Conservation (phyloP, 2,329 filamentous ascomycete genomes). For the Cryoendolithus antarcticus region DNA sequence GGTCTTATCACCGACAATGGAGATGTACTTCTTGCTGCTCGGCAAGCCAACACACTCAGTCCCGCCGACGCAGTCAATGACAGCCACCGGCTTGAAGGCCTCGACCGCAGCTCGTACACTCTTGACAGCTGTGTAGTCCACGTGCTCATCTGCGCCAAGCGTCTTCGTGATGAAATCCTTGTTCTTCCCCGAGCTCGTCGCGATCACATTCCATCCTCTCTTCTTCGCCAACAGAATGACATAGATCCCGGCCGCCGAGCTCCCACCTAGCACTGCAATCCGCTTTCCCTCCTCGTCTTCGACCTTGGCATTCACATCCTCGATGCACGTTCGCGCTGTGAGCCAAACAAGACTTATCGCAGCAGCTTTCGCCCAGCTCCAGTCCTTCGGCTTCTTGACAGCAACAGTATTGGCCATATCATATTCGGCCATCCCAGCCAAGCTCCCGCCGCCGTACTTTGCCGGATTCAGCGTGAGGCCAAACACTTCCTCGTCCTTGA, state of each 20-base stretch:
- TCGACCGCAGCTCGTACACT: conserved; percentile 39
- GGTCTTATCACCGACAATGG: conserved; percentile 27
- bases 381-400: conserved; percentile 18
- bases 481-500: conserved; percentile 20
- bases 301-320: conserved; percentile 16
- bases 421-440: conserved; percentile 21
- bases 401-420: conserved; percentile 13
- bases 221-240: conserved; percentile 20
- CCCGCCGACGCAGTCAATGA: conserved; percentile 48
- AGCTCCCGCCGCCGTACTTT: conserved; percentile 14
- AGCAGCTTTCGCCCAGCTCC: conserved; percentile 21
- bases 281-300: conserved; percentile 14
- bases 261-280: conserved; percentile 22
- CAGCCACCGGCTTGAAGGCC: conserved; percentile 39
- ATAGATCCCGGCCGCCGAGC: conserved; percentile 22
- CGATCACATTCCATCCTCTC: conserved; percentile 24
- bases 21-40: conserved; percentile 39
- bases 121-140: conserved; percentile 43
- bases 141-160: conserved; percentile 50
- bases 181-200: conserved; percentile 48
- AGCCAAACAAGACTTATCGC: conserved; percentile 22
- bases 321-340: conserved; percentile 20
- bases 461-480: conserved; percentile 19
- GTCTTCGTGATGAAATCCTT: conserved; percentile 40
- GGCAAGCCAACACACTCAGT: conserved; percentile 22